Evolutionary conservation across 192 early-diverging fungal genomes (phyloP).

Genomic region (Backusella tuberculispora): DNA sequence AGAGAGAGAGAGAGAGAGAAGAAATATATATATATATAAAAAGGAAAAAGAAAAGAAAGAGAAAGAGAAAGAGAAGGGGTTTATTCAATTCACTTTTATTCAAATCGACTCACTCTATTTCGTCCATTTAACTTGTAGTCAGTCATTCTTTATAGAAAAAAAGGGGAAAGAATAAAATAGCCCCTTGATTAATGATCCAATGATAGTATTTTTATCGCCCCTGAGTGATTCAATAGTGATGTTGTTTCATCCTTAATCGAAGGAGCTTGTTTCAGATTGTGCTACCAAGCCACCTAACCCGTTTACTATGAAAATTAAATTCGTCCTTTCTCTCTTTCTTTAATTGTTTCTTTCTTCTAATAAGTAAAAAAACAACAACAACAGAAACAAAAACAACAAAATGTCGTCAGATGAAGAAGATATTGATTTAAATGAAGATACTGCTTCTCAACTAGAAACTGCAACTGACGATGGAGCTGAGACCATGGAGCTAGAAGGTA

Average conservation of each 20-base stretch:
- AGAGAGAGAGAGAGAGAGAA: neutral
- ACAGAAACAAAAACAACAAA: neutral
- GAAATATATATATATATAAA: neutral
- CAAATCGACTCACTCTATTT: constrained; percentile 1
- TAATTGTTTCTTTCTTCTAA: neutral
- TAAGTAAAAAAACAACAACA: neutral
- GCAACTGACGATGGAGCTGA: constrained; percentile 31
- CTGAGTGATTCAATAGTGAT: constrained; percentile 13
- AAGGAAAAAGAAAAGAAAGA: neutral
- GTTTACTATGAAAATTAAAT: neutral
- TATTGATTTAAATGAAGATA: constrained; percentile 37
- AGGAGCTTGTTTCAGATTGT: constrained; percentile 15
- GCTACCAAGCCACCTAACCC: constrained; percentile 12
- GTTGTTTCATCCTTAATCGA: neutral
- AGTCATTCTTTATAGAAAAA: constrained; percentile 19
- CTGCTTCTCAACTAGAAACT: constrained; percentile 26
- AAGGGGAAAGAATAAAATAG: neutral
- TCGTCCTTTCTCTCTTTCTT: neutral
- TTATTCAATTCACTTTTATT: constrained; percentile 6
- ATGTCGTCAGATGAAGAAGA: constrained; percentile 44
- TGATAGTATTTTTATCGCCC: neutral
- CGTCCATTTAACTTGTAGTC: neutral
- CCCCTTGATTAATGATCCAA: constrained; percentile 14
- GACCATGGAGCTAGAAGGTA: constrained; percentile 37
- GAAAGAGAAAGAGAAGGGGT: neutral